Evolutionary conservation across 78 protist genomes (phyloP).

Genomic region (Salpingoeca rosetta): DNA sequence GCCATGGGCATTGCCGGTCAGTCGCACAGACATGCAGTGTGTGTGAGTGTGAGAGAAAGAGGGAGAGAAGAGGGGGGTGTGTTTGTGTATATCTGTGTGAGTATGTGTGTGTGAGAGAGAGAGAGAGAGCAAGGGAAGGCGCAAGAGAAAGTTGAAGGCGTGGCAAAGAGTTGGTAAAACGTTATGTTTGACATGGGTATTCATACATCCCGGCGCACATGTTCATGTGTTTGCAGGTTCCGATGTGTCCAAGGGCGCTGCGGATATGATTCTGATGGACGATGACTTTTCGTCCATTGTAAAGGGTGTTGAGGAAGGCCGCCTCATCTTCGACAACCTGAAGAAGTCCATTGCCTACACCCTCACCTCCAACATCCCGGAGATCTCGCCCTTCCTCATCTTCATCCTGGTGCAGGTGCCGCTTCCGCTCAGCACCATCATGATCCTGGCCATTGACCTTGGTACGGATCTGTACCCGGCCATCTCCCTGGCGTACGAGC

Average conservation of each 20-base stretch:
- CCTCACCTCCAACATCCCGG: constrained; percentile 80
- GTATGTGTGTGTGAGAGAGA: too few species aligned
- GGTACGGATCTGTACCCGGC: constrained; percentile 90
- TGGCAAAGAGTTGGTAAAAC: too few species aligned
- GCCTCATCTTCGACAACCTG: constrained; percentile 61
- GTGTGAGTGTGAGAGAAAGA: too few species aligned
- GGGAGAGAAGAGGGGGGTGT: too few species aligned
- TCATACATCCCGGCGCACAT: too few species aligned
- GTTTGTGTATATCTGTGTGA: too few species aligned
- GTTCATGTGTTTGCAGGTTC: too few species aligned
- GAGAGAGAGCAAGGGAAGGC: too few species aligned
- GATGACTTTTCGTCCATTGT: constrained; percentile 92
- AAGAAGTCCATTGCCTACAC: constrained; percentile 86
- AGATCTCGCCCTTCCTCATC: constrained; percentile 77
- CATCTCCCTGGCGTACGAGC: constrained; percentile 80
- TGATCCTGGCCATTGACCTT: constrained; percentile 78
- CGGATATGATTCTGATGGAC: constrained; percentile 86
- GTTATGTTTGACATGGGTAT: too few species aligned
- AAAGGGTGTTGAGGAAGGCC: constrained; percentile 57
- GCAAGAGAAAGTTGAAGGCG: too few species aligned
- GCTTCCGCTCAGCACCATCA: constrained; percentile 64
- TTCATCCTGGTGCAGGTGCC: constrained; percentile 68
- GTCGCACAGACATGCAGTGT: too few species aligned
- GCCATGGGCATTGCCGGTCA: constrained; percentile 91
- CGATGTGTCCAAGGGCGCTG: too few species aligned